Evolutionary conservation across 441 rosid species (phyloP).

Genomic region (Erysimum cheiri): DNA sequence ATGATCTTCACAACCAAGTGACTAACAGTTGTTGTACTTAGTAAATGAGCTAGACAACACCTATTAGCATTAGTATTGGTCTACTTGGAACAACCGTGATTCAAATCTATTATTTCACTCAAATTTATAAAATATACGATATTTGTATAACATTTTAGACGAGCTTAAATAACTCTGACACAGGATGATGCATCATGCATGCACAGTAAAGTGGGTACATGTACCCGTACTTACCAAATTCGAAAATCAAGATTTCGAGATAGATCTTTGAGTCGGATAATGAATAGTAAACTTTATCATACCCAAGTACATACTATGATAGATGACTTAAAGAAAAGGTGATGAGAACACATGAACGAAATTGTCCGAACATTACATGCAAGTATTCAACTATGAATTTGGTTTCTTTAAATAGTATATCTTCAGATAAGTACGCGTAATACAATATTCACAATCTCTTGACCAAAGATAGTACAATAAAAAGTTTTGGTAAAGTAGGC

Average conservation of each 20-base stretch:
- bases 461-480: neutral
- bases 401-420: neutral
- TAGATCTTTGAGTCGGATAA: neutral
- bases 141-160: neutral
- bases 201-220: neutral
- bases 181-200: neutral
- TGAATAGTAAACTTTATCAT: neutral
- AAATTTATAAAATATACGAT: neutral
- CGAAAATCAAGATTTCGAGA: neutral
- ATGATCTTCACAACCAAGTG: neutral
- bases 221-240: neutral
- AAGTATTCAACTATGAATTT: neutral
- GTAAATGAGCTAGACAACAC: neutral
- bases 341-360: constrained; percentile 1
- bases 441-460: neutral
- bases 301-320: neutral
- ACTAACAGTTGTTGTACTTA: neutral
- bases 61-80: neutral
- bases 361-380: neutral
- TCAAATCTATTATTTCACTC: neutral
- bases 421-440: neutral
- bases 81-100: neutral
- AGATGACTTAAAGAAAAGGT: too few species aligned
- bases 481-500: too few species aligned
- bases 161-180: neutral